Conservation (phyloP, 495 filamentous ascomycete species). For the Neurospora sublineolata region DNA sequence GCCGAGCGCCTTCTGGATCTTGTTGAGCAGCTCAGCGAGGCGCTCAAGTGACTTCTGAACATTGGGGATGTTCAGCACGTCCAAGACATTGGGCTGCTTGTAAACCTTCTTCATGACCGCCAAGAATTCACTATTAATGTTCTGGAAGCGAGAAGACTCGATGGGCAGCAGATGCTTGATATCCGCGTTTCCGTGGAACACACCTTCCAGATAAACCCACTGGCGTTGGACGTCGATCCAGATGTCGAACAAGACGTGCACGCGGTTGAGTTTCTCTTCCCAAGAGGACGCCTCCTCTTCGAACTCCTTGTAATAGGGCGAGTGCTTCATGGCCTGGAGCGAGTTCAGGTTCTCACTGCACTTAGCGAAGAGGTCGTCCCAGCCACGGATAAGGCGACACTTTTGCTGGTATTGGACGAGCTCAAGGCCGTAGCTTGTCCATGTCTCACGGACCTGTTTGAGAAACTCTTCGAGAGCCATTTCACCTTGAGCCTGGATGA, state of each 20-base stretch:
- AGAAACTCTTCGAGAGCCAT: slow-evolving; percentile 98
- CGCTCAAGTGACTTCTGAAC: slow-evolving; percentile 93
- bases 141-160: slow-evolving; percentile 91
- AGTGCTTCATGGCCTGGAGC: slow-evolving; percentile 96
- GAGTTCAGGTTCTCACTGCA: slow-evolving; percentile 97
- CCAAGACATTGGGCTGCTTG: slow-evolving; percentile 84
- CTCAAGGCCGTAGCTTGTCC: slow-evolving; percentile 88
- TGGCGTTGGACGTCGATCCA: slow-evolving; percentile 99
- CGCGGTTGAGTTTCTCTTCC: slow-evolving; percentile 96
- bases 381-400: slow-evolving; percentile 90
- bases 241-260: slow-evolving; percentile 94
- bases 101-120: slow-evolving; percentile 97
- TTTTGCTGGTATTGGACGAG: slow-evolving; percentile 96
- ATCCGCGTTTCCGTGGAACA: slow-evolving; percentile 96
- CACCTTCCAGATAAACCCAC: slow-evolving; percentile 98
- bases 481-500: slow-evolving; percentile 91
- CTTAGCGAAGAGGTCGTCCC: slow-evolving; percentile 96
- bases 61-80: slow-evolving; percentile 87
- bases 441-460: slow-evolving; percentile 91
- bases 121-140: slow-evolving; percentile 98
- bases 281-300: slow-evolving; percentile 91
- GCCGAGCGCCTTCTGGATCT: slow-evolving; percentile 97
- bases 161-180: slow-evolving; percentile 97
- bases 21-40: slow-evolving; percentile 88
- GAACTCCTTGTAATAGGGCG: slow-evolving; percentile 97